phyloP scores from a whole-genome alignment of 495 filamentous ascomycete genomes.

The Annulohypoxylon moriforme region DNA sequence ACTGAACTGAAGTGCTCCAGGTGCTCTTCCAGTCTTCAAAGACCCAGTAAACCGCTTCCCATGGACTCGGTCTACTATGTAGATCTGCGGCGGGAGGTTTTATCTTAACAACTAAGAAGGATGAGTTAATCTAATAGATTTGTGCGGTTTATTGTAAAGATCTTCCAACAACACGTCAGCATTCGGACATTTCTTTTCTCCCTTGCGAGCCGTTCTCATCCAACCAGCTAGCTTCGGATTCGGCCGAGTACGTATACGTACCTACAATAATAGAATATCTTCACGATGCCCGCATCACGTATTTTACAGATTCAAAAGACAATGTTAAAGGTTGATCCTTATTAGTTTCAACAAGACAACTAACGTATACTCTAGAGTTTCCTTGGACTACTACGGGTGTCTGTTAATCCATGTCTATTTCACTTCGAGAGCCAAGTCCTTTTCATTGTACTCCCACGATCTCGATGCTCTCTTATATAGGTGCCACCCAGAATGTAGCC shows the following conservation, averaged over 20 bases:
- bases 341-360: not conserved
- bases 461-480: slow-evolving; percentile 1
- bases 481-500: no score
- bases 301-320: not conserved
- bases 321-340: not conserved
- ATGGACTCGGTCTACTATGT: slow-evolving; percentile 29
- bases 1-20: not conserved
- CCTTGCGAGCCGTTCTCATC: slow-evolving; percentile 21
- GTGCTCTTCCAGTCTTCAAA: no score
- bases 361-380: not conserved
- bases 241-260: slow-evolving; percentile 1
- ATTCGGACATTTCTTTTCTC: slow-evolving; percentile 38
- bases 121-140: slow-evolving; percentile 1
- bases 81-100: slow-evolving; percentile 18
- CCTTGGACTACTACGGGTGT: not conserved
- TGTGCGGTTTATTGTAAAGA: not conserved
- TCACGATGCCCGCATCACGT: not conserved
- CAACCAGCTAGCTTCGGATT: slow-evolving; percentile 10
- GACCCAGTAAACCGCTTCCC: slow-evolving; percentile 23
- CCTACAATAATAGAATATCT: slow-evolving; percentile 1
- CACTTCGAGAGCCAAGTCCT: not conserved
- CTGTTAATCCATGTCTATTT: not conserved
- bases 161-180: slow-evolving; percentile 10
- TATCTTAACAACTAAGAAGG: not conserved
- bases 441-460: not conserved